phyloP scores from a whole-genome alignment of 768 basidiomycete genomes.

The Leccinellum luteum region DNA sequence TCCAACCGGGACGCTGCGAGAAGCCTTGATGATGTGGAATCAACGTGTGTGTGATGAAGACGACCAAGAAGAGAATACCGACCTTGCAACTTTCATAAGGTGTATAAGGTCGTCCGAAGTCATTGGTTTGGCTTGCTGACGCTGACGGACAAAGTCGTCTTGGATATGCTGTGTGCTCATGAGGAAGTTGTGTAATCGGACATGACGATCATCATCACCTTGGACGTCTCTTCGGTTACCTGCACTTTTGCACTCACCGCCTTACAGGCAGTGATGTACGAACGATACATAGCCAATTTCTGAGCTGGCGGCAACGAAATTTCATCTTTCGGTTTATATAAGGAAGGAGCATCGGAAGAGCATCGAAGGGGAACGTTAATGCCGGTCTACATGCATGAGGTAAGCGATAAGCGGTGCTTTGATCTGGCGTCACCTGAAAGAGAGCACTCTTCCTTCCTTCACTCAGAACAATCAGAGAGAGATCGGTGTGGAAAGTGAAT shows the following conservation, averaged over 20 bases:
- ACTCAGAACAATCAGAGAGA: constrained; percentile 59
- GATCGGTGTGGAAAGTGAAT: constrained; percentile 71
- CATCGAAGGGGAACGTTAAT: constrained; percentile 50
- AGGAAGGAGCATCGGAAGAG: constrained; percentile 20
- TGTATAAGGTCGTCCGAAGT: constrained; percentile 64
- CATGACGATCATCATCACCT: constrained; percentile 39
- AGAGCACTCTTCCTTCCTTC: constrained; percentile 70
- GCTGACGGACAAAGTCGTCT: constrained; percentile 61
- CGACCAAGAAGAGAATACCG: constrained; percentile 14
- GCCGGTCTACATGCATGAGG: constrained; percentile 46
- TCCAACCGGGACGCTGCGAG: constrained; percentile 61
- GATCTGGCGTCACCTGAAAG: constrained; percentile 50
- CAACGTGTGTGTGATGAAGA: background rate
- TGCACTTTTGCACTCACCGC: constrained; percentile 43
- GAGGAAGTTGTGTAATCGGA: background rate
- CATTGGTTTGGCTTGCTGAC: constrained; percentile 37
- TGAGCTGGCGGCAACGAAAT: constrained; percentile 46
- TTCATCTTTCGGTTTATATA: constrained; percentile 50
- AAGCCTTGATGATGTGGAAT: constrained; percentile 41
- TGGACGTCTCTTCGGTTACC: constrained; percentile 53
- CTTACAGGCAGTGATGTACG: constrained; percentile 60
- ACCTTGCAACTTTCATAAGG: constrained; percentile 72
- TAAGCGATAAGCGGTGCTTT: background rate
- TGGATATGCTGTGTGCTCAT: constrained; percentile 59
- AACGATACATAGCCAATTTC: constrained; percentile 53